Percentiles rank a stretch among this genome's conserved stretches.
Conservation (phyloP, 2,329 filamentous ascomycete genomes). For the Lachnellula hyalina region DNA sequence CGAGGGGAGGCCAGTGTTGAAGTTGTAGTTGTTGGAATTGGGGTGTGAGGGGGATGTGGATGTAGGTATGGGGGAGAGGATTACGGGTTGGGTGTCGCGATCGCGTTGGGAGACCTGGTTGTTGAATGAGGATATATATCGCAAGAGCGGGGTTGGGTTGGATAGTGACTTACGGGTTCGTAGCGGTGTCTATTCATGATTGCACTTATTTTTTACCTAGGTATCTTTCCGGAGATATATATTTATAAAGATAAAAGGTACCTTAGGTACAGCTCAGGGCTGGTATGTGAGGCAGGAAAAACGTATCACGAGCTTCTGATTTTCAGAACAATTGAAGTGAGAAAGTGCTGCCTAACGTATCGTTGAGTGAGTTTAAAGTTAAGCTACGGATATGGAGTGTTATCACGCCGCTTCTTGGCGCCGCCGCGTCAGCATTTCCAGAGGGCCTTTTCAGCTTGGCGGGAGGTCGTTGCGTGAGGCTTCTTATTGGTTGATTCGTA, state of each 20-base stretch:
- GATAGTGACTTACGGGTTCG: conserved; percentile 18
- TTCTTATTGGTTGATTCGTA: not conserved
- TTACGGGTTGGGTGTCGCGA: conserved; percentile 13
- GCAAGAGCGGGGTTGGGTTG: not conserved
- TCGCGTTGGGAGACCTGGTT: conserved; percentile 21
- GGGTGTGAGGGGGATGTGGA: conserved; percentile 2
- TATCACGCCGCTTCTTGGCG: not conserved
- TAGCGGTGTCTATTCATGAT: conserved; percentile 25
- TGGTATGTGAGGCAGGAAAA: too few relatives aligned
- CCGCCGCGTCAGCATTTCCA: conserved; percentile 1
- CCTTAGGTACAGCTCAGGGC: too few relatives aligned
- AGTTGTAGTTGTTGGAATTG: conserved; percentile 20
- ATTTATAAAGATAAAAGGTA: too few relatives aligned
- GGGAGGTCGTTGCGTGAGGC: not conserved
- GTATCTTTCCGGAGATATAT: too few relatives aligned
- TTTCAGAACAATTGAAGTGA: too few relatives aligned
- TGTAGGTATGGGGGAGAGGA: conserved; percentile 20
- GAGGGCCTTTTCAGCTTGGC: not conserved
- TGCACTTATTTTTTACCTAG: not conserved
- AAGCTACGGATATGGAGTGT: not conserved
- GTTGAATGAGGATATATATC: not conserved
- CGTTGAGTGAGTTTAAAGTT: not conserved
- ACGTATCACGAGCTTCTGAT: too few relatives aligned
- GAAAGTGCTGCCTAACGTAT: not conserved
- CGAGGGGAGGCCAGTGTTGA: conserved; percentile 20